Evolutionary conservation across 2,329 filamentous ascomycete species (phyloP), one percentile per base, ranked within the genome.

Genomic region (Didymellaceae sp.): DNA sequence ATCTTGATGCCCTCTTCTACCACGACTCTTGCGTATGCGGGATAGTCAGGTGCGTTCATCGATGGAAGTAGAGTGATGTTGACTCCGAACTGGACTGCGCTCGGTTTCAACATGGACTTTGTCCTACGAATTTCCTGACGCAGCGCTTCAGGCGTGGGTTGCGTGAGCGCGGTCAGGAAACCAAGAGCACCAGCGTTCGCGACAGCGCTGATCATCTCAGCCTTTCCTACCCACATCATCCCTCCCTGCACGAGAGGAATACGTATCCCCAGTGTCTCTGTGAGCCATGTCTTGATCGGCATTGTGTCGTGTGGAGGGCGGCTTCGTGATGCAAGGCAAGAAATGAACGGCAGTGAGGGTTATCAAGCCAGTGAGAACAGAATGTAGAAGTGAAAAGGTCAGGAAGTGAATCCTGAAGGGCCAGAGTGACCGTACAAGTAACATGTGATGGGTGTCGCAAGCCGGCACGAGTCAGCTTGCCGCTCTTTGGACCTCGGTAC

Each of bases 191-290:
- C 79, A 22, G 79, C 78, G 50, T 82, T 82, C 52, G 78, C 80
- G 54, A 80, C 80, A n/a, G 79, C 80, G 30, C 76, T 71, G 39
- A 78, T 79, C 52, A 82, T 73, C 59, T 81, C 79, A 33, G 79
- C 79, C 47, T 78, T 80, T 58, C 79, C 79, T 40, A 82, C 79
- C 79, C 79, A 82, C 77, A 81, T 79, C 79, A 82, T 81, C 31
- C 62, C 64, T 41, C 64, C 64, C 52, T 67, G 64, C 6, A 67
- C 64, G 9, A 67, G 37, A 16, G 64, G 64, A 16, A 65, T 42
- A 7, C 58, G 59, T 26, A 65, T 57, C 13, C 61, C 61, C 9
- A 65, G 46, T 3, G 45, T 61, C 21, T 63, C 57, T 7, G 61
- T 67, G 28, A 67, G 58, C 62, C 62, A 65, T 46, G 63, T 67